These are phyloP conservation scores for Cymbopogon citratus DNA, from an alignment of 176 grass and related monocot species.

Conservation along the genomic window DNA sequence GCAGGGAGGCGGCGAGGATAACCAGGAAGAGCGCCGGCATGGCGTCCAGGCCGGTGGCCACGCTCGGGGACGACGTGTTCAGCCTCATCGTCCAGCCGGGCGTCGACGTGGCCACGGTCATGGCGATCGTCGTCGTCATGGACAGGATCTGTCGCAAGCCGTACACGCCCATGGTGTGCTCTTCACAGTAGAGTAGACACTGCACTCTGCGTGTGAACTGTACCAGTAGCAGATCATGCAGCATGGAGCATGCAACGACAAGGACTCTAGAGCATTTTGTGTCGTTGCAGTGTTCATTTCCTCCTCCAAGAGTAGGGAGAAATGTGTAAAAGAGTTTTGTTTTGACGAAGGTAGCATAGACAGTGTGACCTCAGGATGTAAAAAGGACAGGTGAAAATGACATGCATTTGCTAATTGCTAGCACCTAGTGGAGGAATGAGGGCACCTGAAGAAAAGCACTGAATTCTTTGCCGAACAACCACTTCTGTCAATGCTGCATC, in stretches of 20 bases:
- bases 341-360: not conserved
- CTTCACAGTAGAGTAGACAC: not conserved
- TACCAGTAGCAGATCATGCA: not conserved
- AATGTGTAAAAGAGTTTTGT: not conserved
- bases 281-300: not conserved
- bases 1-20: constrained; percentile 57
- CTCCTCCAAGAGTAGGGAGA: not conserved
- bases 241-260: not conserved
- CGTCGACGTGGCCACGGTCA: constrained; percentile 49
- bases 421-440: constrained; percentile 1
- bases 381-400: not conserved
- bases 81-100: constrained; percentile 58
- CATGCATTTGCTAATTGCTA: not conserved
- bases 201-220: too few species aligned
- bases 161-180: constrained; percentile 45
- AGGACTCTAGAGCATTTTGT: too few species aligned
- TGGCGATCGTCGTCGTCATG: constrained; percentile 86
- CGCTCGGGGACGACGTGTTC: constrained; percentile 84
- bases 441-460: constrained; percentile 2
- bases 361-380: not conserved
- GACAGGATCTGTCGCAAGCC: constrained; percentile 62
- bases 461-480: not conserved
- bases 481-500: not conserved
- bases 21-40: constrained; percentile 31
- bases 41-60: constrained; percentile 18